Percentiles rank a stretch among this genome's conserved stretches.
Evolutionary conservation across 1,284 basidiomycete species (phyloP).

Genomic region (Puccinia horiana): DNA sequence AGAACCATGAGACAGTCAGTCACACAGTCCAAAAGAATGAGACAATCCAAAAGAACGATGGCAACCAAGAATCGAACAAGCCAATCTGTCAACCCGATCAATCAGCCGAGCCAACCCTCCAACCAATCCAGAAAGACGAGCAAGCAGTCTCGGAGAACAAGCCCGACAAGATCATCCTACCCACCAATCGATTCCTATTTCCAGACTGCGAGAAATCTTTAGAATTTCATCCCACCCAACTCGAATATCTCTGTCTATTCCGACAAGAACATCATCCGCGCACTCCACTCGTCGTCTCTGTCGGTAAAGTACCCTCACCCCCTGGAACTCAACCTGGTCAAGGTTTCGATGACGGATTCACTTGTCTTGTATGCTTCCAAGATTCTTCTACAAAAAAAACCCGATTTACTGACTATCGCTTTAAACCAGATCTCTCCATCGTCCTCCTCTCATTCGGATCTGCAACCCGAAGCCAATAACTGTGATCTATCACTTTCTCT

Average conservation of each 20-base stretch:
- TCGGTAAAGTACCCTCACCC: constrained; percentile 10
- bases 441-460: neutral
- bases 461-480: neutral
- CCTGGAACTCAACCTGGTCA: neutral
- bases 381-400: neutral
- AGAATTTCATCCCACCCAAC: neutral
- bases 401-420: neutral
- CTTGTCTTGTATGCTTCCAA: neutral
- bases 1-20: neutral
- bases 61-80: neutral
- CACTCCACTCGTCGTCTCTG: neutral
- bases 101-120: too few species aligned
- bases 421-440: neutral
- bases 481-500: neutral
- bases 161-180: neutral
- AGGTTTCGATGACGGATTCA: constrained; percentile 30
- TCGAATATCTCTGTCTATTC: neutral
- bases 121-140: neutral
- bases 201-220: neutral
- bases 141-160: neutral
- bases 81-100: neutral
- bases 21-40: neutral
- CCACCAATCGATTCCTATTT: constrained; percentile 5
- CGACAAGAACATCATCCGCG: neutral
- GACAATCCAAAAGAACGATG: neutral